Evolutionary conservation across 2,329 filamentous ascomycete genomes (phyloP).

Genomic region (Trichoderma brevicompactum): DNA sequence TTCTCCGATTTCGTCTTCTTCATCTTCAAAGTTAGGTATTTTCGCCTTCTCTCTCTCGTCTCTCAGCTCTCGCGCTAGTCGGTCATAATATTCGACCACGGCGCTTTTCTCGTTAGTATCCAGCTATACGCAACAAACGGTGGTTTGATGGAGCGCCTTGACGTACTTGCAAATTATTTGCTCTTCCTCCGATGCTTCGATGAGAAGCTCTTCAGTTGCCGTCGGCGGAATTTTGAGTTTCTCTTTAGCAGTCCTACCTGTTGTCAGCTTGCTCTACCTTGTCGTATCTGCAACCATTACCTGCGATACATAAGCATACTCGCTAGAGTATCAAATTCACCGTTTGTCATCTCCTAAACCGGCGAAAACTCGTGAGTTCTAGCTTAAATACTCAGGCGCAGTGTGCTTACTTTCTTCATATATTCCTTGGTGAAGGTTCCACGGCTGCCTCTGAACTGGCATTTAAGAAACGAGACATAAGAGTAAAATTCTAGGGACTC

Average conservation of each 20-base stretch:
- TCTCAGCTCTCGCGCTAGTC: background rate
- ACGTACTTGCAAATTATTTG: constrained; percentile 37
- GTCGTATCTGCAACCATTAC: constrained; percentile 29
- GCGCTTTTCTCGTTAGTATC: background rate
- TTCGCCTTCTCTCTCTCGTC: constrained; percentile 31
- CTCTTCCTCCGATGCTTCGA: constrained; percentile 39
- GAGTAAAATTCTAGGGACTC: constrained; percentile 43
- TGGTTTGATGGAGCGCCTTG: background rate
- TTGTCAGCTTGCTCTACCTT: constrained; percentile 31
- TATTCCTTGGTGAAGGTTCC: constrained; percentile 32
- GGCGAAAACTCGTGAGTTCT: background rate
- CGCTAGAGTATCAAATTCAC: constrained; percentile 32
- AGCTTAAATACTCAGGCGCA: background rate
- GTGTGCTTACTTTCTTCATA: constrained; percentile 30
- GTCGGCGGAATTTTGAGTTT: constrained; percentile 36
- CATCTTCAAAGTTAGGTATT: background rate
- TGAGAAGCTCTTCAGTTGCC: constrained; percentile 32
- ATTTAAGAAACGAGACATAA: constrained; percentile 42
- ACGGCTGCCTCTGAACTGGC: constrained; percentile 20
- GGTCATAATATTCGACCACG: background rate
- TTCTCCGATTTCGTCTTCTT: background rate
- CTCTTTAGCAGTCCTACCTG: constrained; percentile 25
- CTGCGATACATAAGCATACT: constrained; percentile 38
- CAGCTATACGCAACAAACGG: too few species aligned
- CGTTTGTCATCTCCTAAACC: constrained; percentile 27